A percentile compares a stretch with the other conserved stretches of the same genome.
Conservation (phyloP, 176 grass and related monocot genomes). For the Lolium rigidum region DNA sequence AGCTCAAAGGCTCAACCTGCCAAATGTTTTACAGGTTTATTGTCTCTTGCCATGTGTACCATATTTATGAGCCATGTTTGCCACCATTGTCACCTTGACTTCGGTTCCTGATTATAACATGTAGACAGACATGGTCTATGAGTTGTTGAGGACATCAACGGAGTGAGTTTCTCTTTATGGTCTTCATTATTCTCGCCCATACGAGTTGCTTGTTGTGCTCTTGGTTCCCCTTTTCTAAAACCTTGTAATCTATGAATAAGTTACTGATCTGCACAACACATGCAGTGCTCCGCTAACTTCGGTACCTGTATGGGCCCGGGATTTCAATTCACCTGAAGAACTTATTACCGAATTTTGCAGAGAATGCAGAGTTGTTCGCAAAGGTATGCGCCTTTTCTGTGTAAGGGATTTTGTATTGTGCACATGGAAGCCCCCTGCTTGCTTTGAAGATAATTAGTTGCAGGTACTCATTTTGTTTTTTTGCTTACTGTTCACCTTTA, state of each 20-base stretch:
- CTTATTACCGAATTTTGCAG: conserved; percentile 96
- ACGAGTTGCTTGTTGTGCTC: background rate
- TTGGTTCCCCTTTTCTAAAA: background rate
- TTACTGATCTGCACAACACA: conserved; percentile 3
- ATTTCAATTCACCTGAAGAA: conserved; percentile 90
- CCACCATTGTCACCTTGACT: conserved; percentile 23
- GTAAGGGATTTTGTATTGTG: background rate
- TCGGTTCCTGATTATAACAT: conserved; percentile 45
- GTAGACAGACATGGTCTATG: conserved; percentile 99
- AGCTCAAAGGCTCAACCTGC: conserved; percentile 93
- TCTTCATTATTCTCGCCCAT: background rate
- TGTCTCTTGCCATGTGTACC: conserved; percentile 17
- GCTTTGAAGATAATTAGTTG: conserved; percentile 9
- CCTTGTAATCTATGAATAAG: background rate
- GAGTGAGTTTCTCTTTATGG: conserved; percentile 59
- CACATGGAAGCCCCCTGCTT: conserved; percentile 1
- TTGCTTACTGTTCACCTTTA: conserved; percentile 14
- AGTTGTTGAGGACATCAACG: conserved; percentile 87
- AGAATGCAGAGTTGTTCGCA: conserved; percentile 98
- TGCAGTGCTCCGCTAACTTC: conserved; percentile 92
- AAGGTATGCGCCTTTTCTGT: conserved; percentile 59
- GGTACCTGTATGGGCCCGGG: conserved; percentile 87
- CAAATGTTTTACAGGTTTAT: conserved; percentile 95
- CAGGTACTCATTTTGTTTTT: background rate
- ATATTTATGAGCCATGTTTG: conserved; percentile 7